Evolutionary conservation across 768 basidiomycete species (phyloP), one percentile per base, ranked within the genome.

Genomic region (Phylloporus arenicola): DNA sequence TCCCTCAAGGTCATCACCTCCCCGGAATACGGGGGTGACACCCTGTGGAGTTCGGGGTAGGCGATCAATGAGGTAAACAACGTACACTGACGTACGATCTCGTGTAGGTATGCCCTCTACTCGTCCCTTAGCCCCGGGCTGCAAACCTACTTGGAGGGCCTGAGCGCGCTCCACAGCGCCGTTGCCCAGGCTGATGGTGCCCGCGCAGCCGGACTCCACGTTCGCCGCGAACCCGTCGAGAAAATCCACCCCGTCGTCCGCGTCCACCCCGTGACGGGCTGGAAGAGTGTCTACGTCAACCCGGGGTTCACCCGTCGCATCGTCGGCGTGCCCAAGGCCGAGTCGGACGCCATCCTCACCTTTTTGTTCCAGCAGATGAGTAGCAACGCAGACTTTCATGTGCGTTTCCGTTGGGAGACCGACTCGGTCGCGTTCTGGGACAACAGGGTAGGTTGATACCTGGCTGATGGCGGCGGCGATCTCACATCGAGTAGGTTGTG

Each of bases 351-450:
- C 16, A 75, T 90, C 58, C 70, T 92, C 43, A 67, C 66, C 31
- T 83, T 90, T 68, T 71, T 92, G 48, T 88, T 84, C 75, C 77
- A 71, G 59, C 80, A 84, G 60, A 82, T 91, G 57, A 74, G 76
- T 45, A 77, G 81, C 55, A 88, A 83, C 64, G 77, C 79, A 6
- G 86, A 87, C 63, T 81, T 80, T 67, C 86, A 88, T 53, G 83
- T 86, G 37, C 82, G 85, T 51, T 86, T 86, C 76, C 78, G 75
- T 54, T 91, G 89, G 89, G 77, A 84, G 62, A 70, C 74, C 33
- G 81, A 88, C 62, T 84, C 85, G 37, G 71, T 91, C 46, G 88
- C 87, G n/a, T 74, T 91, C 64, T 92, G 90, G 89, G 88, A 92
- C 60, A 91, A 91, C 67, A 75, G 88, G 65, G 86, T 86, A 55